Evolutionary conservation across 208 protist species (phyloP).

Genomic region (Phytomonas francai): DNA sequence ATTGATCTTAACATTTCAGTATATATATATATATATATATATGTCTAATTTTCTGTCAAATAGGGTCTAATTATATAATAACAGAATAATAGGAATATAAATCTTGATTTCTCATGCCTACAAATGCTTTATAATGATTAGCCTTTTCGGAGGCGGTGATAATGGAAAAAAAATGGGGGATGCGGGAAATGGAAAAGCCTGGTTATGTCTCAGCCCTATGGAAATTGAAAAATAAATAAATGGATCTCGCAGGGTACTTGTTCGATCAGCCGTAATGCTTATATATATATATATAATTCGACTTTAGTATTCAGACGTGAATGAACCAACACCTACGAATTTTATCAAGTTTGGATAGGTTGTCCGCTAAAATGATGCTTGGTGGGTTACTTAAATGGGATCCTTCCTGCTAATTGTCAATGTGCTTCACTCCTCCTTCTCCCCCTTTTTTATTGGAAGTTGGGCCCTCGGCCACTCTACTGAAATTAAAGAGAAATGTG

Average conservation of each 20-base stretch:
- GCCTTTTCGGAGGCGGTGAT: neutral
- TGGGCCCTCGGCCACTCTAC: neutral
- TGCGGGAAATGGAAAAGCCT: neutral
- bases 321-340: neutral
- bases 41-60: neutral
- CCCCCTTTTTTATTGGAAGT: neutral
- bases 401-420: neutral
- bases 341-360: neutral
- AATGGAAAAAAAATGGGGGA: neutral
- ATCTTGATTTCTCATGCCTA: neutral
- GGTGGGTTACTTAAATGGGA: neutral
- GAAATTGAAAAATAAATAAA: neutral
- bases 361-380: neutral
- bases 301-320: neutral
- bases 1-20: neutral
- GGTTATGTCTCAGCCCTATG: neutral
- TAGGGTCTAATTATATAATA: conserved; percentile 1
- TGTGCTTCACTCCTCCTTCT: neutral
- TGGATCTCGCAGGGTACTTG: neutral
- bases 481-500: neutral
- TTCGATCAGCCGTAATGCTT: neutral
- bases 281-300: neutral
- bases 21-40: neutral
- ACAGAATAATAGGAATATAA: conserved; percentile 4
- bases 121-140: neutral